phyloP scores from a whole-genome alignment of 2,329 filamentous ascomycete species.

The Alternaria tenuissima region DNA sequence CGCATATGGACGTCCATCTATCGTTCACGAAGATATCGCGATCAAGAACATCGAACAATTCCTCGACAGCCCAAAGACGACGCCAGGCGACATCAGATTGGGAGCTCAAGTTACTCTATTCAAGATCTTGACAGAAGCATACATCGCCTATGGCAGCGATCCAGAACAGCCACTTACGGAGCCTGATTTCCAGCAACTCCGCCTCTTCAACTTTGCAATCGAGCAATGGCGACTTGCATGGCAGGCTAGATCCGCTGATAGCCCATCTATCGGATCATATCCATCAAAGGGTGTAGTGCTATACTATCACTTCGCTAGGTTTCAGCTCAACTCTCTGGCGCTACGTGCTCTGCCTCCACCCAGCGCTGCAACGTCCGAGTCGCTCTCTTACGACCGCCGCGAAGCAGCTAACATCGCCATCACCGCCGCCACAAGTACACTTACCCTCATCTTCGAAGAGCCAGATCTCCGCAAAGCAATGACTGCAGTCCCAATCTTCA shows the following conservation, averaged over 20 bases:
- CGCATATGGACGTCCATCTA: constrained; percentile 53
- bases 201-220: constrained; percentile 54
- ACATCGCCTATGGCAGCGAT: constrained; percentile 44
- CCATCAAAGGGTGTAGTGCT: constrained; percentile 61
- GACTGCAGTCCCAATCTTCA: constrained; percentile 59
- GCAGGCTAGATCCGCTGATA: constrained; percentile 45
- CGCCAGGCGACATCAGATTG: constrained; percentile 41
- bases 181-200: constrained; percentile 49
- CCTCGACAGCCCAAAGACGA: constrained; percentile 38
- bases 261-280: constrained; percentile 40
- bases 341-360: constrained; percentile 53
- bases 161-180: constrained; percentile 49
- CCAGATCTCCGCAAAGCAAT: constrained; percentile 55
- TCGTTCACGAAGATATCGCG: constrained; percentile 50
- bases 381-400: constrained; percentile 55
- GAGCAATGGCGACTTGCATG: constrained; percentile 54
- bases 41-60: constrained; percentile 50
- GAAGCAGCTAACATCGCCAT: constrained; percentile 54
- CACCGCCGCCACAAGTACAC: constrained; percentile 57
- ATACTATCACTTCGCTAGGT: constrained; percentile 64
- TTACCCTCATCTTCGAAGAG: constrained; percentile 58
- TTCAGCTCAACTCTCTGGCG: constrained; percentile 61
- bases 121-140: constrained; percentile 47
- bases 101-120: constrained; percentile 44
- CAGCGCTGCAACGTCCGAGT: constrained; percentile 55